Evolutionary conservation across 306 rosid species (phyloP).

Genomic region (Quercus engelmannii): DNA sequence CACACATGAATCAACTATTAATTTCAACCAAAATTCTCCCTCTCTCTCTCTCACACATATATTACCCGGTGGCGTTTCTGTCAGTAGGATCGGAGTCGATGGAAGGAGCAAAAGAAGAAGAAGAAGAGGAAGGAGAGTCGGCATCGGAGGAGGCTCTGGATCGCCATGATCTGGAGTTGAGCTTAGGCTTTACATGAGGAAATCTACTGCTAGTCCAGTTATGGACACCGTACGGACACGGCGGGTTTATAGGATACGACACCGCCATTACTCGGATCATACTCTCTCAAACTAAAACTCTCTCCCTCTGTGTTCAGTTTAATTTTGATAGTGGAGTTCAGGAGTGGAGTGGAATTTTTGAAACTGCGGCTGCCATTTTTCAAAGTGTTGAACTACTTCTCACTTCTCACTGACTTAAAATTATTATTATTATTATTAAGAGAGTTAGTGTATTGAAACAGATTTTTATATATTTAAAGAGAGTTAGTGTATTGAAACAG

Average conservation of each 20-base stretch:
- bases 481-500: too few species aligned
- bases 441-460: too few species aligned
- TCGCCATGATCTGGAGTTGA: slow-evolving; percentile 35
- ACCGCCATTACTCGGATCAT: slow-evolving; percentile 39
- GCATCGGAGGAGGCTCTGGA: slow-evolving; percentile 55
- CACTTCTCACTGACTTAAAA: too few species aligned
- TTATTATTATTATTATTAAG: too few species aligned
- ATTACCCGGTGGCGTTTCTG: slow-evolving; percentile 56
- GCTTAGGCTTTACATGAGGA: slow-evolving; percentile 6
- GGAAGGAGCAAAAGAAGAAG: slow-evolving; percentile 51
- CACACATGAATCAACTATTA: background rate
- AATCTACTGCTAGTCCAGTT: slow-evolving; percentile 19
- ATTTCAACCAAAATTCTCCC: background rate
- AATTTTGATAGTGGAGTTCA: too few species aligned
- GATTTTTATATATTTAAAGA: too few species aligned
- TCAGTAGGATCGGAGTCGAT: slow-evolving; percentile 58
- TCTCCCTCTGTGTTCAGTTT: too few species aligned
- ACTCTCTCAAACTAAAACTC: background rate
- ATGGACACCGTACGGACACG: slow-evolving; percentile 9
- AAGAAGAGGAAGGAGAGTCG: slow-evolving; percentile 34
- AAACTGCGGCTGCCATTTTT: too few species aligned
- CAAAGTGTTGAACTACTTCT: too few species aligned
- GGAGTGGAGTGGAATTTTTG: too few species aligned
- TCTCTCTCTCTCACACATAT: too few species aligned
- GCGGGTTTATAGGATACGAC: slow-evolving; percentile 28